Conservation (phyloP, 495 filamentous ascomycete species). For the Penicillium macrosclerotiorum region DNA sequence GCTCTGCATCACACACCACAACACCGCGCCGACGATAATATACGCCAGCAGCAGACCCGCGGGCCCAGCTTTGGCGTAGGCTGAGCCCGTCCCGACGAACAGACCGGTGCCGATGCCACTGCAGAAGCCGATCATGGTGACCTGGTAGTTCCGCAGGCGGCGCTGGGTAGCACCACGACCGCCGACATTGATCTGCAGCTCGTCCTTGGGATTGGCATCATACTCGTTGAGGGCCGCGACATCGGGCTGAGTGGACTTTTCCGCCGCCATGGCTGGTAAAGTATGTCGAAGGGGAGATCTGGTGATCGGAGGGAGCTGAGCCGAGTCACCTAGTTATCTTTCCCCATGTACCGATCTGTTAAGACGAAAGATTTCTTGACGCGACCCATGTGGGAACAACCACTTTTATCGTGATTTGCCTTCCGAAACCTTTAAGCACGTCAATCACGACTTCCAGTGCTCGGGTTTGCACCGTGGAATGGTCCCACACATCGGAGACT, state of each 20-base stretch:
- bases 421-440: constrained; percentile 8
- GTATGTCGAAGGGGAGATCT: too few relatives aligned
- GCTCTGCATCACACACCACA: constrained; percentile 57
- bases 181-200: constrained; percentile 36
- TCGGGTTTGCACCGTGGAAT: constrained; percentile 6
- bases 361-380: not conserved
- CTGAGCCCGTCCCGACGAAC: constrained; percentile 70
- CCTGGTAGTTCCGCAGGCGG: constrained; percentile 37
- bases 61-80: constrained; percentile 65
- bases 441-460: constrained; percentile 23
- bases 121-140: constrained; percentile 42
- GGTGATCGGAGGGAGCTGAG: not conserved
- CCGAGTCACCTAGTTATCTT: not conserved
- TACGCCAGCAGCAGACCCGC: constrained; percentile 68
- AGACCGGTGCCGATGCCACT: constrained; percentile 66
- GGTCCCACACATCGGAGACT: constrained; percentile 11
- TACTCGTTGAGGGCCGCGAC: constrained; percentile 16
- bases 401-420: constrained; percentile 9
- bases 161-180: constrained; percentile 36
- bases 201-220: constrained; percentile 23
- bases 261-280: constrained; percentile 3
- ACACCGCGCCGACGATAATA: constrained; percentile 61
- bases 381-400: constrained; percentile 7
- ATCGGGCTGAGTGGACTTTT: constrained; percentile 19
- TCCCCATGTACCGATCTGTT: not conserved